Evolutionary conservation across 2,329 filamentous ascomycete species (phyloP).

Genomic region (Mycosphaerella sp.): DNA sequence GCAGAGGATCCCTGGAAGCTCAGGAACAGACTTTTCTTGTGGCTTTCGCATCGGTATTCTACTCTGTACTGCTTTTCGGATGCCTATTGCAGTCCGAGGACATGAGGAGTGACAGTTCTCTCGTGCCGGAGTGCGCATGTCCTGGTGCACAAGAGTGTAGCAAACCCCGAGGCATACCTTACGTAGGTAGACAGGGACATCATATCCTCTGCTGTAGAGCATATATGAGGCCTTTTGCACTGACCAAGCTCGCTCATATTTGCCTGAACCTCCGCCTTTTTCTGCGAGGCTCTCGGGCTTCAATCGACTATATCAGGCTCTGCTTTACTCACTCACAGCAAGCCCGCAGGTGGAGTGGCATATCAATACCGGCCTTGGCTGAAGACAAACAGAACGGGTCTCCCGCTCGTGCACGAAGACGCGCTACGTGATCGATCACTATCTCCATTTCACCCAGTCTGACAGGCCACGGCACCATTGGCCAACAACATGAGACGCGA

Average conservation of each 20-base stretch:
- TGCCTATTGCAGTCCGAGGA: background rate
- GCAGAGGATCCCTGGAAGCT: background rate
- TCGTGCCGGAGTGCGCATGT: background rate
- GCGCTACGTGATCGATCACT: too few species aligned
- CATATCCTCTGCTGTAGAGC: background rate
- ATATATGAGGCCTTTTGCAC: background rate
- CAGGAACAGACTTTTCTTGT: background rate
- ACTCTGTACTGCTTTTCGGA: background rate
- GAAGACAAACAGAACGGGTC: too few species aligned
- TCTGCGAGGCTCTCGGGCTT: too few species aligned
- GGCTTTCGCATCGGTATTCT: background rate
- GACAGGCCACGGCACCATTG: background rate
- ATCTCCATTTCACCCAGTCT: too few species aligned
- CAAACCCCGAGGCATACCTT: background rate
- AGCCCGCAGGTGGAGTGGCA: too few species aligned
- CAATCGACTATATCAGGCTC: too few species aligned
- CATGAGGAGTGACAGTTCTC: background rate
- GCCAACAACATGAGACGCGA: background rate
- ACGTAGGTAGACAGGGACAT: background rate
- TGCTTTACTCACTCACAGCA: too few species aligned
- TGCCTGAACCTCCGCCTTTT: background rate
- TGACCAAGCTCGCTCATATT: background rate
- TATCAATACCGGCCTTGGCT: too few species aligned
- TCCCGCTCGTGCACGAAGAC: too few species aligned
- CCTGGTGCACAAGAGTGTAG: background rate